phyloP scores from a whole-genome alignment of 768 basidiomycete genomes.

The Russula ochroleuca region DNA sequence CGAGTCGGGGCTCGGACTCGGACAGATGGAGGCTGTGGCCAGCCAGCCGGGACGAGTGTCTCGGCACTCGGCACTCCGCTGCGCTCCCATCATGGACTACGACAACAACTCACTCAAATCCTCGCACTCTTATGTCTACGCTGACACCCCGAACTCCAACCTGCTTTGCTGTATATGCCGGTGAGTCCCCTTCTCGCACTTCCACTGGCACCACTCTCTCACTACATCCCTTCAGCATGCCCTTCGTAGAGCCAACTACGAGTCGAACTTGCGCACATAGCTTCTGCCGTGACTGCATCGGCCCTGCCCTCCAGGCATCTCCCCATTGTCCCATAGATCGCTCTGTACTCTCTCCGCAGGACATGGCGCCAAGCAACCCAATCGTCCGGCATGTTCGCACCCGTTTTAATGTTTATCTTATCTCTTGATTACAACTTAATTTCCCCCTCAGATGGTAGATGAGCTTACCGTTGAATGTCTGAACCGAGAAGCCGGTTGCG shows the following conservation, averaged over 20 bases:
- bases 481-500: slow-evolving; percentile 55
- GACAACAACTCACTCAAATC: slow-evolving; percentile 14
- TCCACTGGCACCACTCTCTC: not conserved
- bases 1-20: too few relatives aligned
- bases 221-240: slow-evolving; percentile 41
- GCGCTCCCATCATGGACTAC: slow-evolving; percentile 16
- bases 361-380: slow-evolving; percentile 63
- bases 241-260: slow-evolving; percentile 73
- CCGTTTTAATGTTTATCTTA: not conserved
- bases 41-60: too few relatives aligned
- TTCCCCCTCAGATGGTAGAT: slow-evolving; percentile 61
- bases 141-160: slow-evolving; percentile 23
- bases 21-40: too few relatives aligned
- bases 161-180: slow-evolving; percentile 28
- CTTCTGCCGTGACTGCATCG: slow-evolving; percentile 80
- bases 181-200: not conserved
- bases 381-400: slow-evolving; percentile 68
- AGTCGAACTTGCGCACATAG: slow-evolving; percentile 77
- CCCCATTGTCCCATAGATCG: slow-evolving; percentile 84
- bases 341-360: slow-evolving; percentile 52
- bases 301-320: slow-evolving; percentile 60
- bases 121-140: slow-evolving; percentile 18
- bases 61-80: not conserved
- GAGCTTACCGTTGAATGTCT: slow-evolving; percentile 75
- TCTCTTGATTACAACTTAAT: not conserved